A percentile compares a stretch with the other conserved stretches of the same genome.
Evolutionary conservation across 2,329 filamentous ascomycete genomes (phyloP).

Genomic region (Immersiporthe knoxdaviesiana): DNA sequence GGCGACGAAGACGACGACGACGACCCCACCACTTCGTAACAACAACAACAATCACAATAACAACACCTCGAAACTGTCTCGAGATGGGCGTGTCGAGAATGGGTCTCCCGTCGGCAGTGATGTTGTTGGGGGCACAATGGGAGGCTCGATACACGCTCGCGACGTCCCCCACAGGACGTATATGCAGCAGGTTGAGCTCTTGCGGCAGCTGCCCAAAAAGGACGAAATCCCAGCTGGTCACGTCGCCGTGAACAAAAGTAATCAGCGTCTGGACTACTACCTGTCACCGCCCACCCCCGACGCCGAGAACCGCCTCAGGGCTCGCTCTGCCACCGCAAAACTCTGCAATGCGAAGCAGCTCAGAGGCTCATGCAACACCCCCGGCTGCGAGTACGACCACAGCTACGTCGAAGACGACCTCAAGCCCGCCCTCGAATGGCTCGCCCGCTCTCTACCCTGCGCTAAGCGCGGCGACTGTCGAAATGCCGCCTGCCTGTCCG

Average conservation of each 20-base stretch:
- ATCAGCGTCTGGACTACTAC: constrained; percentile 38
- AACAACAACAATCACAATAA: neutral
- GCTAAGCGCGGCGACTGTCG: constrained; percentile 36
- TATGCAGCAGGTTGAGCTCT: constrained; percentile 16
- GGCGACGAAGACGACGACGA: neutral
- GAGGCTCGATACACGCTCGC: constrained; percentile 10
- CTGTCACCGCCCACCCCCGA: constrained; percentile 31
- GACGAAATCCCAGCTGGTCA: constrained; percentile 35
- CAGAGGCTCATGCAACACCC: constrained; percentile 34
- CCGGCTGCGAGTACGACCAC: constrained; percentile 38
- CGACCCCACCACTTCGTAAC: constrained; percentile 12
- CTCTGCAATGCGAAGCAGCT: constrained; percentile 30
- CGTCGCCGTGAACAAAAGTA: constrained; percentile 36
- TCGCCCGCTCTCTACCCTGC: constrained; percentile 39
- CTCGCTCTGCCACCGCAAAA: constrained; percentile 32
- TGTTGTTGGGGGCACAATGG: constrained; percentile 19
- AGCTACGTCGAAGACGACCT: constrained; percentile 34
- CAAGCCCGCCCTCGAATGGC: constrained; percentile 34
- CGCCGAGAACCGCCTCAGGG: constrained; percentile 31
- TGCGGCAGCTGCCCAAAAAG: constrained; percentile 32
- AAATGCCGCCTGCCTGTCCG: constrained; percentile 34
- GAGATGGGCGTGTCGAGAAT: constrained; percentile 19
- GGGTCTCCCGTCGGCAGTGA: constrained; percentile 18
- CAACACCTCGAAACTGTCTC: constrained; percentile 6
- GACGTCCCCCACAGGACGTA: constrained; percentile 20